phyloP scores from a whole-genome alignment of 768 basidiomycete genomes.

The Gloeopeniophorella convolvens region DNA sequence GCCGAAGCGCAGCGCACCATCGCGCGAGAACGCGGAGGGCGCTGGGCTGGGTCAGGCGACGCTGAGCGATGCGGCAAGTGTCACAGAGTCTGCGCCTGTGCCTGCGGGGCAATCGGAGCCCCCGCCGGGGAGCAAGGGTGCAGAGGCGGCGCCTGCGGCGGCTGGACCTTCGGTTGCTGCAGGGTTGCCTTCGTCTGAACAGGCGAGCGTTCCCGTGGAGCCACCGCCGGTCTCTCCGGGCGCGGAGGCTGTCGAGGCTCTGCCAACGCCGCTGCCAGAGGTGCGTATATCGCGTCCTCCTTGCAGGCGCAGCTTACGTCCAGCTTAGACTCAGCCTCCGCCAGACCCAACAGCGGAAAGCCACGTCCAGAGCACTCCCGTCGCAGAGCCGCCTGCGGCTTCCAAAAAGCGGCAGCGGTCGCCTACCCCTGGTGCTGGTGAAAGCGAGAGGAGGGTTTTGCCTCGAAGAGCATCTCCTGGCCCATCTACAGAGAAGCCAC shows the following conservation, averaged over 20 bases:
- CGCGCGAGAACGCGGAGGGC: neutral
- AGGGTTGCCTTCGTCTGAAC: neutral
- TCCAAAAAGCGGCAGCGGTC: constrained; percentile 1
- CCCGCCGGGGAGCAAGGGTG: too few relatives aligned
- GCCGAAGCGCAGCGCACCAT: neutral
- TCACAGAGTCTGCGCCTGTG: too few relatives aligned
- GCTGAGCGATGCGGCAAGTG: too few relatives aligned
- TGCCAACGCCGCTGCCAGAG: neutral
- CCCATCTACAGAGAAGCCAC: neutral
- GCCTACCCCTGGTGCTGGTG: neutral
- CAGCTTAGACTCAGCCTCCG: too few relatives aligned
- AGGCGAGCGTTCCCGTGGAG: neutral
- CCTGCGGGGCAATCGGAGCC: too few relatives aligned
- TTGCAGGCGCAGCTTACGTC: too few relatives aligned
- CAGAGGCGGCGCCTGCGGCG: too few relatives aligned
- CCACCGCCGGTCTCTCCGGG: neutral
- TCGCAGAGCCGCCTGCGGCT: neutral
- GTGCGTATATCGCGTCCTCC: neutral
- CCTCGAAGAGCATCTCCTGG: neutral
- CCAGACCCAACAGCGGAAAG: neutral
- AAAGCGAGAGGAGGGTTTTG: neutral
- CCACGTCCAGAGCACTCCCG: neutral
- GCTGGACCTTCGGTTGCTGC: too few relatives aligned
- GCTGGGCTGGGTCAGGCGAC: neutral
- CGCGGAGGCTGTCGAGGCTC: neutral